Conservation (phyloP, 352 stramenopile genomes). For the Phytophthora uliginosa region DNA sequence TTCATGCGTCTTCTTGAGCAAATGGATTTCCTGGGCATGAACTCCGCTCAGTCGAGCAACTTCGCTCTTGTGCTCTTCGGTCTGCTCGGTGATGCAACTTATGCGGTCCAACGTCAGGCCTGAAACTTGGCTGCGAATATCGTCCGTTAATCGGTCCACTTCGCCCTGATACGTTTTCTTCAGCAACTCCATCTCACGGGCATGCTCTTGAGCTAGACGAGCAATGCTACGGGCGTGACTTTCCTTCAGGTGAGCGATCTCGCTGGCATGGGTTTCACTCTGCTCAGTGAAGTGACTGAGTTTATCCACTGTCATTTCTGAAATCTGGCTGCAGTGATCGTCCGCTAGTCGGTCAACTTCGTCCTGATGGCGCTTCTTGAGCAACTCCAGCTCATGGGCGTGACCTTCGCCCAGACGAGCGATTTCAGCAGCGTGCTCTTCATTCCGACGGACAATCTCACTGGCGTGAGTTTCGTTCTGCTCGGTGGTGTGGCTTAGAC, state of each 20-base stretch:
- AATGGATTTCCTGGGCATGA: not conserved
- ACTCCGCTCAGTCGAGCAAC: constrained; percentile 1
- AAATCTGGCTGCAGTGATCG: not conserved
- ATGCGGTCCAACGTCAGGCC: not conserved
- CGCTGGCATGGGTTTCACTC: not conserved
- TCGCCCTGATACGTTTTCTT: not conserved
- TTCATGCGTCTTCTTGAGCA: not conserved
- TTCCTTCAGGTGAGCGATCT: not conserved
- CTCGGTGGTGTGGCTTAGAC: not conserved
- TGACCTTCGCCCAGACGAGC: not conserved
- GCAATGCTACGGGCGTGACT: not conserved
- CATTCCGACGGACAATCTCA: not conserved
- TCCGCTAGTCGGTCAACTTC: not conserved
- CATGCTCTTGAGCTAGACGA: not conserved
- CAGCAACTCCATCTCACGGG: not conserved
- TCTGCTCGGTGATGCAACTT: not conserved
- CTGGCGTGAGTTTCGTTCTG: not conserved
- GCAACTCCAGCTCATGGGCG: not conserved
- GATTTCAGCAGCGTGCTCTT: not conserved
- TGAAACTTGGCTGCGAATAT: not conserved
- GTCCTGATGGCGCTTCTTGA: constrained; percentile 1
- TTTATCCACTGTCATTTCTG: not conserved
- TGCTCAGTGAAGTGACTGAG: not conserved
- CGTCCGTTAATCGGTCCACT: not conserved
- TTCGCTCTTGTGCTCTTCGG: not conserved